Evolutionary conservation across 2,329 filamentous ascomycete genomes (phyloP).

Genomic region (Fusarium zealandicum): DNA sequence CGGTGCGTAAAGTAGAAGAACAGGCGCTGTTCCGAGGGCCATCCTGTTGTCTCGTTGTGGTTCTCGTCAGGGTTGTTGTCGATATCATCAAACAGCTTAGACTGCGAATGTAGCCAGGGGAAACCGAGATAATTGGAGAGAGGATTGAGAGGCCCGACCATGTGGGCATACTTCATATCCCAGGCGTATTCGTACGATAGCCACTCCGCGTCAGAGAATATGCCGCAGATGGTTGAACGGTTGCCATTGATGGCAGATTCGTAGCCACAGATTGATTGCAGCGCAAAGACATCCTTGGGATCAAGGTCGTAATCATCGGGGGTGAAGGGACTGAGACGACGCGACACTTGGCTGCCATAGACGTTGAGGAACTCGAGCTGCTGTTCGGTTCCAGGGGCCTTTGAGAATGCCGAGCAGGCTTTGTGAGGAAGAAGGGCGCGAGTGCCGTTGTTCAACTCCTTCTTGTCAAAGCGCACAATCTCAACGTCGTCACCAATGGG

Average conservation of each 20-base stretch:
- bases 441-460: conserved; percentile 30
- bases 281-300: conserved; percentile 34
- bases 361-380: conserved; percentile 28
- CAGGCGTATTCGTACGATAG: conserved; percentile 37
- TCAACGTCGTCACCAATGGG: conserved; percentile 23
- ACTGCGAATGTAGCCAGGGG: conserved; percentile 31
- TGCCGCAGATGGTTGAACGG: conserved; percentile 24
- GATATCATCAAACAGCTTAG: conserved; percentile 21
- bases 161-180: conserved; percentile 39
- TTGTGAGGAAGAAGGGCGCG: conserved; percentile 37
- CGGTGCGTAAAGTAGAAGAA: conserved; percentile 38
- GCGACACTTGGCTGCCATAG: conserved; percentile 25
- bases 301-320: conserved; percentile 28
- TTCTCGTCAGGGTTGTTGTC: conserved; percentile 1
- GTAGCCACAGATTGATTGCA: conserved; percentile 37
- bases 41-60: conserved; percentile 12
- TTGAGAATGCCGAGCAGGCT: conserved; percentile 34
- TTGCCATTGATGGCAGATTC: conserved; percentile 32
- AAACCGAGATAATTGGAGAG: conserved; percentile 34
- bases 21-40: conserved; percentile 28
- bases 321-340: conserved; percentile 27
- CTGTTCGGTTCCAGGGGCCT: conserved; percentile 26
- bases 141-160: conserved; percentile 36
- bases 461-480: conserved; percentile 30
- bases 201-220: conserved; percentile 36